Evolutionary conservation across 805 yeast species (phyloP), one percentile per base, ranked within the genome.

Genomic region (Barnettozyma botsteinii): DNA sequence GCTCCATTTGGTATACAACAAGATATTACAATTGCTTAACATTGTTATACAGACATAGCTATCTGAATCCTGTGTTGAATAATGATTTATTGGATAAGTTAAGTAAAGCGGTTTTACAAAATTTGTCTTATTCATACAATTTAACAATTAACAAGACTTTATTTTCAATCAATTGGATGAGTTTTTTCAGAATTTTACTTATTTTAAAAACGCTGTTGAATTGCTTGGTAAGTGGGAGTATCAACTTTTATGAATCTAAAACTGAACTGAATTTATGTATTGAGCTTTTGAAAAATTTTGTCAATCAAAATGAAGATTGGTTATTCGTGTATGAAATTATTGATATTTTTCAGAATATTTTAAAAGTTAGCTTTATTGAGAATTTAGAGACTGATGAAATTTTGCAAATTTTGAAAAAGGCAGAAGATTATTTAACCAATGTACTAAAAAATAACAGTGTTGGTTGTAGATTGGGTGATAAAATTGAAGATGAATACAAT

Each of bases 121-220:
- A 70, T 11, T 51, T 72, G 33, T 66, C 74, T 15, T 68, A 65
- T 48, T 68, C 73, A 1, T 72, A 72, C 54, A 65, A 62, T 31
- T 50, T 72, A 5, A 71, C 65, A 54, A 60, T 65, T 30, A 63
- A 71, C 24, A 68, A 40, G 31, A 33, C 64, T 35, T 47, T 65
- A 35, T 52, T 70, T 19, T 75, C 77, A 1, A 51, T 67, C 35
- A 71, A 70, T 40, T 73, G 79, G 79, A 64, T 72, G 28, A 66
- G 74, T 1, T 55, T 73, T n/a, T 71, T 70, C 47, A 56, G 79
- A 37, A 68, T 73, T 12, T 45, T 73, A 26, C 65, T 70, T 12
- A 66, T 70, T 10, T 71, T 75, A 52, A 70, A 73, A 32, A 68
- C 73, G 1, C 59, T 72, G 18, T 49, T 73, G 10, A 67, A 68